phyloP scores from a whole-genome alignment of 192 early-diverging fungal species.

The Pilaira anomala region DNA sequence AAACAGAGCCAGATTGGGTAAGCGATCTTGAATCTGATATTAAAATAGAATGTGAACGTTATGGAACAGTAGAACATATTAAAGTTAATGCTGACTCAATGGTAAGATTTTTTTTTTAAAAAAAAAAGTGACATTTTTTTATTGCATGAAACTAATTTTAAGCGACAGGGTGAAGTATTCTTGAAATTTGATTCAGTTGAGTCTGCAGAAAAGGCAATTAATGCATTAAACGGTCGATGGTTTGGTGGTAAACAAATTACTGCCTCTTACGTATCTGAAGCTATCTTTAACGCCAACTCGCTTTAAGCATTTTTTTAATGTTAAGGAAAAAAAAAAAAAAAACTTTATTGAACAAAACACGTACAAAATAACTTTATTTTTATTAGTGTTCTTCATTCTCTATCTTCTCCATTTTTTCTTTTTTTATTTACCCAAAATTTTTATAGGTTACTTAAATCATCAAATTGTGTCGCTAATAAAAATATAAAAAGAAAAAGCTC shows the following conservation, averaged over 20 bases:
- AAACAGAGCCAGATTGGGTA: conserved; percentile 81
- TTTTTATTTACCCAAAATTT: too few species aligned
- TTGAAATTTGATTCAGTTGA: conserved; percentile 74
- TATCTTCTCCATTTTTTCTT: too few species aligned
- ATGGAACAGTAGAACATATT: conserved; percentile 73
- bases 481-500: too few species aligned
- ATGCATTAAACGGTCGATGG: conserved; percentile 79
- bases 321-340: too few species aligned
- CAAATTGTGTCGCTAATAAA: too few species aligned
- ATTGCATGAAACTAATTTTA: background rate
- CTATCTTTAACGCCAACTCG: conserved; percentile 36
- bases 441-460: too few species aligned
- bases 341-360: too few species aligned
- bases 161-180: conserved; percentile 70
- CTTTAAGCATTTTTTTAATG: conserved; percentile 10
- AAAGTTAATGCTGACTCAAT: conserved; percentile 61
- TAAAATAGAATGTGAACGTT: conserved; percentile 74
- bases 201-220: conserved; percentile 64
- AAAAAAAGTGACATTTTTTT: conserved; percentile 4
- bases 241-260: conserved; percentile 79
- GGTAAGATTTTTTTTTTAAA: conserved; percentile 41
- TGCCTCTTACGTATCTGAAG: conserved; percentile 33
- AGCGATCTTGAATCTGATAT: conserved; percentile 85
- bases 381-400: too few species aligned
- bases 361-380: too few species aligned